Evolutionary conservation across 2,329 filamentous ascomycete genomes (phyloP).

Genomic region (Corinectria fuckeliana): DNA sequence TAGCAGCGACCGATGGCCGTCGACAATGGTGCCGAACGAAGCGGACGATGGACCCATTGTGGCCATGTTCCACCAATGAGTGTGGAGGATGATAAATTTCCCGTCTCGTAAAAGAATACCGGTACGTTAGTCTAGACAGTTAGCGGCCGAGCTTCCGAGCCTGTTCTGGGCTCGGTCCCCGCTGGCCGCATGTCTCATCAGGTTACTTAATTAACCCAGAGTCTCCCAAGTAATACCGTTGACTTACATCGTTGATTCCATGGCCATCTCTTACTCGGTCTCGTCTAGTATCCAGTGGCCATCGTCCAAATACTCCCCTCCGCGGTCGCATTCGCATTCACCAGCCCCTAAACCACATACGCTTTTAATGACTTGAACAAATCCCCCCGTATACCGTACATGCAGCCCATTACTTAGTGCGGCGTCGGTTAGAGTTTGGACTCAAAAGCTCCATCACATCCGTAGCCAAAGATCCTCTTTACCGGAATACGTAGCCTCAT

Average conservation of each 20-base stretch:
- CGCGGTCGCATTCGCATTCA: too few species aligned
- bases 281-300: too few species aligned
- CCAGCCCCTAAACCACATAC: too few species aligned
- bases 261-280: too few species aligned
- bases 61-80: slow-evolving; percentile 4
- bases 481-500: too few species aligned
- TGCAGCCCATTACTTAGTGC: not conserved
- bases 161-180: not conserved
- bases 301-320: too few species aligned
- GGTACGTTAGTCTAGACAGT: too few species aligned
- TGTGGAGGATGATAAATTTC: not conserved
- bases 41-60: not conserved
- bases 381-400: too few species aligned
- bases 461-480: not conserved
- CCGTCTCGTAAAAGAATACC: not conserved
- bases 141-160: not conserved
- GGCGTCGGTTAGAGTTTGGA: not conserved
- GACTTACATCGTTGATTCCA: too few species aligned
- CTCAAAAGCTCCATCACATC: not conserved
- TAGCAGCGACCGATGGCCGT: not conserved
- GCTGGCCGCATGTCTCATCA: not conserved
- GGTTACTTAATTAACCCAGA: too few species aligned
- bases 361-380: too few species aligned
- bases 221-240: too few species aligned
- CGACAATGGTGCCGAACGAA: not conserved